Evolutionary conservation across 116 monocot species (phyloP), one percentile per base, ranked within the genome.

Genomic region (Posidonia oceanica): DNA sequence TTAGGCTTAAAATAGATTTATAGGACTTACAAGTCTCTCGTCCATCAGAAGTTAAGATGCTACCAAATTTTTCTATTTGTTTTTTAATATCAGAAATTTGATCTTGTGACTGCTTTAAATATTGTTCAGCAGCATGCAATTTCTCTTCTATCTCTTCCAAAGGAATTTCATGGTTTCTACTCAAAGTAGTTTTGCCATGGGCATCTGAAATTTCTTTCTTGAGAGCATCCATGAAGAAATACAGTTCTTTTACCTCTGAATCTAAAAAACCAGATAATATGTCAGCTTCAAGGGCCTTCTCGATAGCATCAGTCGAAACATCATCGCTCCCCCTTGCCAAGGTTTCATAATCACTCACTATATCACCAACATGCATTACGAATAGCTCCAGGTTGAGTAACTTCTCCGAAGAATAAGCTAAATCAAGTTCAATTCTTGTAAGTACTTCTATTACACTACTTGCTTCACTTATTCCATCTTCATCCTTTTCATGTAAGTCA

Each of bases 381-480:
- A 95, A 80, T 54, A 88, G 81, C 67, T 88, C 91, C 51, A 95
- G 72, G 68, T 88, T 95, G 36, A 84, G 39, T 16, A 84, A 69
- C 76, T 95, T 95, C 76, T 95, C 95, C n/a, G 86, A 84, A 66
- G 72, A 75, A 75, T 81, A 91, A 59, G 86, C 86, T 5, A 85
- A 54, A 56, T 83, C 80, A 70, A 86, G 94, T 67, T 94, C 86
- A 41, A 88, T 69, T 60, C 71, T 84, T 63, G 82, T 80, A 38
- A 88, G 67, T 39, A 78, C 54, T 57, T 86, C 86, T 23, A 64
- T 20, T 56, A 62, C 64, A 66, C 23, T 58, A 66, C 54, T 75
- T 48, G 21, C 61, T n/a, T 61, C 73, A 52, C 41, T 82, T 36
- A 67, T 44, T n/a, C 64, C 65, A 56, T 80, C 80, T 52, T 69